These are phyloP conservation scores for Aspergillus versicolor DNA, from an alignment of 2,329 filamentous ascomycete genomes.

Conservation along the genomic window DNA sequence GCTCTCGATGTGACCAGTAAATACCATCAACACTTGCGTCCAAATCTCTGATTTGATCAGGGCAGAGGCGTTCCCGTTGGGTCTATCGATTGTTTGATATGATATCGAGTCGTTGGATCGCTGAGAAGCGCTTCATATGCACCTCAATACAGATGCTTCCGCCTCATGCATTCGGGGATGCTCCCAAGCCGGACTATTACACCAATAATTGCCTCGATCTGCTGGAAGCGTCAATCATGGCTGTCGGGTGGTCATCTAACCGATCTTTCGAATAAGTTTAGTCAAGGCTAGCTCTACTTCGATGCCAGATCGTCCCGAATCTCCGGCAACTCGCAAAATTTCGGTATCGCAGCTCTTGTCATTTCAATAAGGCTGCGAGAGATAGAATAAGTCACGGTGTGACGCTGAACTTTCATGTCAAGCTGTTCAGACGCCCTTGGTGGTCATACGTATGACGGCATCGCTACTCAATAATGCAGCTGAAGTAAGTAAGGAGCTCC, in stretches of 20 bases:
- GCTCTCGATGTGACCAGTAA: slow-evolving; percentile 1
- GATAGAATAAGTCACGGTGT: background rate
- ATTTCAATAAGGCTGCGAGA: background rate
- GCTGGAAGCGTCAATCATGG: background rate
- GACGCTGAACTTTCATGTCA: background rate
- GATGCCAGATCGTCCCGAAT: too few species aligned
- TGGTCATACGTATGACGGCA: background rate
- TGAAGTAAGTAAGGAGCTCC: slow-evolving; percentile 3
- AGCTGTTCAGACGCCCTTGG: background rate
- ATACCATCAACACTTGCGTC: background rate
- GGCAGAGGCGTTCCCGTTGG: background rate
- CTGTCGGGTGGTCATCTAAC: background rate
- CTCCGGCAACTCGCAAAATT: too few species aligned
- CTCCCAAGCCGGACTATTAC: background rate
- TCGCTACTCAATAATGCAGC: background rate
- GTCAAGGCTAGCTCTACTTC: too few species aligned
- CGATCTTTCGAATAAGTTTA: background rate
- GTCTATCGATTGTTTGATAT: background rate
- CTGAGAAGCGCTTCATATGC: background rate
- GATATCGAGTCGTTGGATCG: background rate
- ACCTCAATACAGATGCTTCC: background rate
- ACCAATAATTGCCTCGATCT: background rate
- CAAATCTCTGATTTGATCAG: background rate
- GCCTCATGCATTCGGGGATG: background rate
- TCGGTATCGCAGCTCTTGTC: too few species aligned